phyloP scores from a whole-genome alignment of 805 yeast species.

The Candida dajiaensis region DNA sequence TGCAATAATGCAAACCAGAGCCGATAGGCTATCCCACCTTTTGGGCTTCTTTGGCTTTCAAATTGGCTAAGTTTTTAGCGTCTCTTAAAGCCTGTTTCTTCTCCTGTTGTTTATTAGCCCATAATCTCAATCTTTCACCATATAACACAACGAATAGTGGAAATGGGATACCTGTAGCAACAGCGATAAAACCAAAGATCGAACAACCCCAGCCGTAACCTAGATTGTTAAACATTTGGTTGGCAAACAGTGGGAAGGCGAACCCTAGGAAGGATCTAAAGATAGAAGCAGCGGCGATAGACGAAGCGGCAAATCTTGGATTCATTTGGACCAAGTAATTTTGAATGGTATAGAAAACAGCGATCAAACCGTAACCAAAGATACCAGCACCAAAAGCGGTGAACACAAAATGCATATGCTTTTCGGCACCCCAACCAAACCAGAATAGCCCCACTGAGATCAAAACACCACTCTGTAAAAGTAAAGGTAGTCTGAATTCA shows the following conservation, averaged over 20 bases:
- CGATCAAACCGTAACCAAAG: conserved; percentile 53
- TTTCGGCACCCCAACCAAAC: conserved; percentile 69
- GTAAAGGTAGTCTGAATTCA: conserved; percentile 50
- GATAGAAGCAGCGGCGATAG: conserved; percentile 63
- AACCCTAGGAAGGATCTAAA: conserved; percentile 65
- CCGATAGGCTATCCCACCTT: not conserved
- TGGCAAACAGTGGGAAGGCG: conserved; percentile 61
- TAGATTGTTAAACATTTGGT: conserved; percentile 45
- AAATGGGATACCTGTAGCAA: conserved; percentile 60
- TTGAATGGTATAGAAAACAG: conserved; percentile 64
- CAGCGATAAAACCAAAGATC: conserved; percentile 50
- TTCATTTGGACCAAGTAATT: conserved; percentile 68
- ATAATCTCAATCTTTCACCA: conserved; percentile 52
- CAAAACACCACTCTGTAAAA: conserved; percentile 43
- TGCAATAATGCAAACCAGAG: no score
- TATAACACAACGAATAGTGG: conserved; percentile 51
- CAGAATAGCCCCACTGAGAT: conserved; percentile 59
- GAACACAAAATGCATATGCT: conserved; percentile 53
- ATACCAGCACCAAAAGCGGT: conserved; percentile 56
- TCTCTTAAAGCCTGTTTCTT: conserved; percentile 40
- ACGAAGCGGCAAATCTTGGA: conserved; percentile 61
- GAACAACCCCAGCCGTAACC: conserved; percentile 73
- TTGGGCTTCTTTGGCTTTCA: conserved; percentile 17
- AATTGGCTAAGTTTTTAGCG: conserved; percentile 32
- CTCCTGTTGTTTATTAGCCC: conserved; percentile 51